Conservation (phyloP, 2,329 filamentous ascomycete genomes). For the Triangularia verruculosa region DNA sequence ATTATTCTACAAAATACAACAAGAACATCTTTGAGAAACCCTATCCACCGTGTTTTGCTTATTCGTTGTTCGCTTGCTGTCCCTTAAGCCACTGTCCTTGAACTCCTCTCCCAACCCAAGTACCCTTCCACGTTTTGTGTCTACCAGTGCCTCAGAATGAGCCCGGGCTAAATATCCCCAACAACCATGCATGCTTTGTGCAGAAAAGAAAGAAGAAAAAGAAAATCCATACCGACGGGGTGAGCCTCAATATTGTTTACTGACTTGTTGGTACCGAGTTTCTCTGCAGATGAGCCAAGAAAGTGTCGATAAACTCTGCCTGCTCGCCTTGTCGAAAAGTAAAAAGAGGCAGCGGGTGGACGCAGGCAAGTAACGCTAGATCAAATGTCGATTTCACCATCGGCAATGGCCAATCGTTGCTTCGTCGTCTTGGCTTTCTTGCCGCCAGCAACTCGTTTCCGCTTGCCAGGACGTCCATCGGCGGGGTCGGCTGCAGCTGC, state of each 20-base stretch:
- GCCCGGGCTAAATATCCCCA: not conserved
- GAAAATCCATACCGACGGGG: not conserved
- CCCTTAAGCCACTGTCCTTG: not conserved
- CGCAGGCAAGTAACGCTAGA: not conserved
- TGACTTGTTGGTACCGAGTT: not conserved
- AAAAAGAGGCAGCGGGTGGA: not conserved
- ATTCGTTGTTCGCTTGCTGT: not conserved
- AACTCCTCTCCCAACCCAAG: not conserved
- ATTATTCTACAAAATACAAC: conserved; percentile 3
- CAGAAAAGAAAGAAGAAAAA: not conserved
- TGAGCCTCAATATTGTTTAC: not conserved
- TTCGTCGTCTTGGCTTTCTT: conserved; percentile 69
- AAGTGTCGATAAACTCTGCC: not conserved
- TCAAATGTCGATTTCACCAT: conserved; percentile 48
- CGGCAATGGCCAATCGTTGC: conserved; percentile 65
- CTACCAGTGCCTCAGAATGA: not conserved
- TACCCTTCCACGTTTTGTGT: not conserved
- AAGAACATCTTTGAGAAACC: not conserved
- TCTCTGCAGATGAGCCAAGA: not conserved
- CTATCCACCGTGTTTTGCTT: not conserved
- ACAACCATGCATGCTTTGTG: not conserved
- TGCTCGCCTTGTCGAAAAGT: not conserved
- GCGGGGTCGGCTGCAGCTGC: conserved; percentile 59
- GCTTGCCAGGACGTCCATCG: conserved; percentile 53
- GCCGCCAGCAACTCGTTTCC: conserved; percentile 45